A percentile compares a stretch with the other conserved stretches of the same genome.
These are phyloP conservation scores for Jatropha podagrica DNA, from an alignment of 441 rosid genomes.

Conservation along the genomic window DNA sequence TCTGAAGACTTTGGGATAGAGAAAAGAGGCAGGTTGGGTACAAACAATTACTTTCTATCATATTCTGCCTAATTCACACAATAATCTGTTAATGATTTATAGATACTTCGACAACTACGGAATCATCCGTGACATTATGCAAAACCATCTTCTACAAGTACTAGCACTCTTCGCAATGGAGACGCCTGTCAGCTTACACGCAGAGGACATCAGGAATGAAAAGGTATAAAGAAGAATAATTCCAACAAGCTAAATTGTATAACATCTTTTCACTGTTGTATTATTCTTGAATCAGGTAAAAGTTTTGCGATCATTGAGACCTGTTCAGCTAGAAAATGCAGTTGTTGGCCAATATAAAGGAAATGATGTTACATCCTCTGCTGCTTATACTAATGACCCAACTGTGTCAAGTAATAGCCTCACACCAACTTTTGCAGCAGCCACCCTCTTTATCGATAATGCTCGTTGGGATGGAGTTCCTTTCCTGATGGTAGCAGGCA, in stretches of 20 bases:
- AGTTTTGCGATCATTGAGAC: slow-evolving; percentile 76
- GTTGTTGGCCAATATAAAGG: slow-evolving; percentile 78
- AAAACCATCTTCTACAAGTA: slow-evolving; percentile 90
- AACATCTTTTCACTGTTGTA: too few relatives aligned
- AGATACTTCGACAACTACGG: slow-evolving; percentile 89
- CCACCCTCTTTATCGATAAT: slow-evolving; percentile 74
- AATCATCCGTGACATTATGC: slow-evolving; percentile 89
- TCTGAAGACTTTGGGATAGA: slow-evolving; percentile 93
- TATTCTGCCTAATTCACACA: background rate
- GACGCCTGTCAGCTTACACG: slow-evolving; percentile 92
- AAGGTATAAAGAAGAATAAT: slow-evolving; percentile 44
- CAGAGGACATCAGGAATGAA: slow-evolving; percentile 88
- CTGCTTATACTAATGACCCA: slow-evolving; percentile 69
- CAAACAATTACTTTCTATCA: background rate
- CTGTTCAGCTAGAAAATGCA: slow-evolving; percentile 63
- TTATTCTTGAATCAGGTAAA: slow-evolving; percentile 47
- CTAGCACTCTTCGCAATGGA: slow-evolving; percentile 92
- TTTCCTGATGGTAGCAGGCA: slow-evolving; percentile 85
- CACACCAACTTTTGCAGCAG: slow-evolving; percentile 90
- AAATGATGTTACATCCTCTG: slow-evolving; percentile 47
- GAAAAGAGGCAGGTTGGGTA: slow-evolving; percentile 78
- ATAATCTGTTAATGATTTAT: slow-evolving; percentile 5
- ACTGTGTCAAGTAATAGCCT: slow-evolving; percentile 62
- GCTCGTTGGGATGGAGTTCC: slow-evolving; percentile 97
- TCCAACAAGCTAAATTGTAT: background rate